phyloP scores from a whole-genome alignment of 768 basidiomycete species.

The Calocybe cyanea region DNA sequence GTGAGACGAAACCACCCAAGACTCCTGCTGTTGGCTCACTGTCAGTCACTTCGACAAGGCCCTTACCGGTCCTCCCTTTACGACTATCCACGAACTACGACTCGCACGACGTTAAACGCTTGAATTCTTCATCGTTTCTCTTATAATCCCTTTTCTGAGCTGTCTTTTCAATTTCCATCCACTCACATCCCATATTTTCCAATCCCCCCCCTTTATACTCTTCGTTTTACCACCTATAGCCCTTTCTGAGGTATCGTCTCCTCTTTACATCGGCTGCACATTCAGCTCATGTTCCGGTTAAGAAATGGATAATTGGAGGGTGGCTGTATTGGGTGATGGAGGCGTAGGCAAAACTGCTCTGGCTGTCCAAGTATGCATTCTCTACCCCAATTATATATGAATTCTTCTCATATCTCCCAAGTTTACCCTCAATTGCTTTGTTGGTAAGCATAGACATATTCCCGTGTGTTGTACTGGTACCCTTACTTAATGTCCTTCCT shows the following conservation, averaged over 20 bases:
- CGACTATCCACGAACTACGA: conserved; percentile 45
- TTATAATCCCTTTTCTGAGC: conserved; percentile 25
- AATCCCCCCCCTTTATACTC: conserved; percentile 21
- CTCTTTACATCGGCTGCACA: conserved; percentile 12
- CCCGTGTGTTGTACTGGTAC: conserved; percentile 7
- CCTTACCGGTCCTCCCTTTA: conserved; percentile 42
- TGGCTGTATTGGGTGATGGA: conserved; percentile 94
- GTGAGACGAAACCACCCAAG: conserved; percentile 26
- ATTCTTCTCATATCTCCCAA: conserved; percentile 29
- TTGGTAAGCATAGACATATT: conserved; percentile 57
- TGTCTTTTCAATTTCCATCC: conserved; percentile 28
- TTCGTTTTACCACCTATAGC: conserved; percentile 28
- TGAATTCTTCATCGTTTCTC: conserved; percentile 39
- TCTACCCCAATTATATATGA: conserved; percentile 3
- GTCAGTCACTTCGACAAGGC: conserved; percentile 27
- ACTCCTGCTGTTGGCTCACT: conserved; percentile 30
- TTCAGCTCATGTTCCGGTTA: conserved; percentile 16
- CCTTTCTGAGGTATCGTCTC: conserved; percentile 24
- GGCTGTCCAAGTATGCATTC: conserved; percentile 78
- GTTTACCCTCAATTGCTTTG: conserved; percentile 96
- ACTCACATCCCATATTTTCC: conserved; percentile 16
- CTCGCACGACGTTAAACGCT: conserved; percentile 52
- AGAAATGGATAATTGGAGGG: conserved; percentile 92
- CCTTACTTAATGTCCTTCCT: conserved; percentile 8
- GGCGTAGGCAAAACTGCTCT: conserved; percentile 97